These are phyloP conservation scores for Litsea cubeba DNA, from an alignment of 164 flowering plant genomes.

Conservation along the genomic window DNA sequence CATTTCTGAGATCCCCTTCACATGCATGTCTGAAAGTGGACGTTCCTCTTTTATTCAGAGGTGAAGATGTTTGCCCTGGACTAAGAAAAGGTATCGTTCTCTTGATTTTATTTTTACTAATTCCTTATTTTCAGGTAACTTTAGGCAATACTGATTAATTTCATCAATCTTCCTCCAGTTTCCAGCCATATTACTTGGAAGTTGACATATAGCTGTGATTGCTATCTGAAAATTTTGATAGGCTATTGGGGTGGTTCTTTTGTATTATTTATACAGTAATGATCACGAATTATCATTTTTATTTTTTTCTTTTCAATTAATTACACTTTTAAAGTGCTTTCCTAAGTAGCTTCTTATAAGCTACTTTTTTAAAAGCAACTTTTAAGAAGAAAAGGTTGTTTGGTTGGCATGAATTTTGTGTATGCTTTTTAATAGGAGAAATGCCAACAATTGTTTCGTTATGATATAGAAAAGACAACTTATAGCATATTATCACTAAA, in stretches of 20 bases:
- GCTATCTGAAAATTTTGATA: not conserved
- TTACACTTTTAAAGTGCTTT: no score
- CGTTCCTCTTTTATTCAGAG: slow-evolving; percentile 82
- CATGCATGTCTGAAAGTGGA: slow-evolving; percentile 76
- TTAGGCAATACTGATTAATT: not conserved
- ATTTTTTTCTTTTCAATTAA: no score
- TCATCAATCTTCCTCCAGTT: not conserved
- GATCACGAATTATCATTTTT: not conserved
- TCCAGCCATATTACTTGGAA: no score
- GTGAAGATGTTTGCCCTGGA: slow-evolving; percentile 94
- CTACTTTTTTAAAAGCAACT: no score
- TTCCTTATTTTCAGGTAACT: not conserved
- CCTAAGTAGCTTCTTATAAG: no score
- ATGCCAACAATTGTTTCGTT: no score
- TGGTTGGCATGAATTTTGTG: no score
- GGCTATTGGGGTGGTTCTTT: not conserved
- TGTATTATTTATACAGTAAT: not conserved
- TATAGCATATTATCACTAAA: no score
- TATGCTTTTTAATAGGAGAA: no score
- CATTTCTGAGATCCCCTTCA: slow-evolving; percentile 94
- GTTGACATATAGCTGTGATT: not conserved
- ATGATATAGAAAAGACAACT: no score
- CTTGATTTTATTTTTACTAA: not conserved
- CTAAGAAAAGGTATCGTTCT: slow-evolving; percentile 65
- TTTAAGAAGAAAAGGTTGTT: no score